A percentile compares a stretch with the other conserved stretches of the same genome.
These are phyloP conservation scores for Cladophialophora chaetospira DNA, from an alignment of 2,329 filamentous ascomycete species.

Conservation along the genomic window DNA sequence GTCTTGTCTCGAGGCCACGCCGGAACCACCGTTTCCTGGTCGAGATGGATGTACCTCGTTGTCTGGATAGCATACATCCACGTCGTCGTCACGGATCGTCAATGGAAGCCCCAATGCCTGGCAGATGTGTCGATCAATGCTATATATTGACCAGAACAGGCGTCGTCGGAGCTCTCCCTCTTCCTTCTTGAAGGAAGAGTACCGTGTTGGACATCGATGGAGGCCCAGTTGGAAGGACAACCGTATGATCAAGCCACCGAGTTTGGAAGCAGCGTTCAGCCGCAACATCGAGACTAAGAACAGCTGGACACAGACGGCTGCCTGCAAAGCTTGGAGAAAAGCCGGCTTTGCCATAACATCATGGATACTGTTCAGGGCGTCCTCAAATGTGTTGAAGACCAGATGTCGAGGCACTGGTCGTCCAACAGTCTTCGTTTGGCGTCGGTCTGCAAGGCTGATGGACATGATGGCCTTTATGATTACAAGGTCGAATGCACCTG, in stretches of 20 bases:
- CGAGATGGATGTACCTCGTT: constrained; percentile 47
- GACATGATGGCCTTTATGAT: constrained; percentile 56
- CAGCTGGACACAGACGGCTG: constrained; percentile 56
- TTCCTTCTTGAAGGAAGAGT: constrained; percentile 50
- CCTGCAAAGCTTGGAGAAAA: constrained; percentile 52
- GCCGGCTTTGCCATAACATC: constrained; percentile 52
- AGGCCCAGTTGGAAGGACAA: constrained; percentile 61
- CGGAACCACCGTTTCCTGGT: neutral
- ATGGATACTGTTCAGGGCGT: constrained; percentile 55
- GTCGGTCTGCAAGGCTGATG: constrained; percentile 57
- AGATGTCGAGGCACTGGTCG: constrained; percentile 46
- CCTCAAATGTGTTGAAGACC: constrained; percentile 54
- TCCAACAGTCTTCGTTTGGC: constrained; percentile 42
- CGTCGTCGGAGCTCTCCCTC: constrained; percentile 54
- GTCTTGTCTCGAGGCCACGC: neutral
- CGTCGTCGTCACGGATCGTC: constrained; percentile 58
- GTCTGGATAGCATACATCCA: constrained; percentile 59
- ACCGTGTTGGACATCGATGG: constrained; percentile 59
- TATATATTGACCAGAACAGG: constrained; percentile 61
- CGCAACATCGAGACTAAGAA: constrained; percentile 60
- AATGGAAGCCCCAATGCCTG: constrained; percentile 60
- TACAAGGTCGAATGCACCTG: constrained; percentile 43
- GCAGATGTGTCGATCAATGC: constrained; percentile 58
- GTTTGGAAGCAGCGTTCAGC: constrained; percentile 58
- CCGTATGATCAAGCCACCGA: constrained; percentile 58